A percentile compares a stretch with the other conserved stretches of the same genome.
These are phyloP conservation scores for Apophysomyces variabilis DNA, from an alignment of 371 early-diverging fungal species.

Conservation along the genomic window DNA sequence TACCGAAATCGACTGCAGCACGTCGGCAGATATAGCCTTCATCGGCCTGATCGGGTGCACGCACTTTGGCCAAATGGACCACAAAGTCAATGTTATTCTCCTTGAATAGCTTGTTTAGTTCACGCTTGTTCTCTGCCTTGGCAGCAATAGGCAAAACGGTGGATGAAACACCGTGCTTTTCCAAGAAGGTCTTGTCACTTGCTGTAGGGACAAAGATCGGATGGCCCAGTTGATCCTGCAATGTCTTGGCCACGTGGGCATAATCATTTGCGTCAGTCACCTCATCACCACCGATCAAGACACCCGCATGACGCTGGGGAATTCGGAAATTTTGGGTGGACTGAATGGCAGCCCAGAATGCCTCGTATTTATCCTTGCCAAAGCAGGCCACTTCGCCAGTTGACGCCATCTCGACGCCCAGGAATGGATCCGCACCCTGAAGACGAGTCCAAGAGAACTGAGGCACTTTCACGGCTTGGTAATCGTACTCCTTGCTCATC, in stretches of 20 bases:
- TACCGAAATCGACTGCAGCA: constrained; percentile 87
- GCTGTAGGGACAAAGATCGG: constrained; percentile 71
- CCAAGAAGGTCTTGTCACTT: constrained; percentile 55
- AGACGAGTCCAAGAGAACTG: constrained; percentile 95
- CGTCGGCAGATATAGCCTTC: constrained; percentile 82
- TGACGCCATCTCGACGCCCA: constrained; percentile 98
- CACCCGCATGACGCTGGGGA: constrained; percentile 65
- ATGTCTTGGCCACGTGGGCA: constrained; percentile 64
- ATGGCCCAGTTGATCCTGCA: constrained; percentile 68
- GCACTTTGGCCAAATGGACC: constrained; percentile 75
- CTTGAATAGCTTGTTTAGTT: constrained; percentile 59
- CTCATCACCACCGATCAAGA: constrained; percentile 76
- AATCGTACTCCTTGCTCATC: constrained; percentile 67
- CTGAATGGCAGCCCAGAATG: constrained; percentile 79
- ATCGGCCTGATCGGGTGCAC: constrained; percentile 66
- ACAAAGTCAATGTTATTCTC: constrained; percentile 73
- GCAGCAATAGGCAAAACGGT: constrained; percentile 55
- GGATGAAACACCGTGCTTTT: constrained; percentile 40
- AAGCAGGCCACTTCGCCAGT: constrained; percentile 98
- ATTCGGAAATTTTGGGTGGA: constrained; percentile 88
- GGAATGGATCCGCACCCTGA: constrained; percentile 92
- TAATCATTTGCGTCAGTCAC: constrained; percentile 74
- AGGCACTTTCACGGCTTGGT: constrained; percentile 91
- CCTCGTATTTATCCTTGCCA: constrained; percentile 86
- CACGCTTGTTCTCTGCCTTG: constrained; percentile 51